Evolutionary conservation across 2,329 filamentous ascomycete genomes (phyloP).

Genomic region (Calonectria leucothoes): DNA sequence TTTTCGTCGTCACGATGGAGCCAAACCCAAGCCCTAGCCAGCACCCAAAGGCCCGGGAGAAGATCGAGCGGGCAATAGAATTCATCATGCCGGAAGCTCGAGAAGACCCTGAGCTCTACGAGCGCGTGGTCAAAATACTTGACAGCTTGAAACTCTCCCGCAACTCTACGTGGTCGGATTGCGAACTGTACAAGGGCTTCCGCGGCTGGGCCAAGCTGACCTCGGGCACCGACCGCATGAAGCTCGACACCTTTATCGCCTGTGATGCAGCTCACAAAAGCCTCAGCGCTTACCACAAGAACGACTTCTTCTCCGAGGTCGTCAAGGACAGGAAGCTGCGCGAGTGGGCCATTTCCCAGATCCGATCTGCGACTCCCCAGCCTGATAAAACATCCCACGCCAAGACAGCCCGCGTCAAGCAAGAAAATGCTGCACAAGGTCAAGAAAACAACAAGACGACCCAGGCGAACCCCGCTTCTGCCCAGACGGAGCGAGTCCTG

Average conservation of each 20-base stretch:
- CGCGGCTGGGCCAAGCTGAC: background rate
- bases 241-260: background rate
- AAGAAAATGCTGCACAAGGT: background rate
- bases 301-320: background rate
- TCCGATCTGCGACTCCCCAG: background rate
- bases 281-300: accelerated
- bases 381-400: background rate
- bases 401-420: background rate
- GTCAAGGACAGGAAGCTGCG: background rate
- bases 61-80: background rate
- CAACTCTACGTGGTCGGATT: background rate
- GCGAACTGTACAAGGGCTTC: background rate
- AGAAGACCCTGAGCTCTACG: background rate
- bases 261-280: slow-evolving; percentile 11
- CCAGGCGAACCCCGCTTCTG: background rate
- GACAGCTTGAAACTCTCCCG: background rate
- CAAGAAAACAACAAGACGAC: background rate
- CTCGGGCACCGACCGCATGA: background rate
- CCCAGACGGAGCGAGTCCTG: background rate
- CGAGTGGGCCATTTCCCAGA: slow-evolving; percentile 13
- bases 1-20: background rate
- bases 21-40: background rate
- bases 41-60: background rate
- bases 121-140: background rate
- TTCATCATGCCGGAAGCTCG: slow-evolving; percentile 4